phyloP scores from a whole-genome alignment of 2,329 filamentous ascomycete genomes.

The Penicillium sp. region DNA sequence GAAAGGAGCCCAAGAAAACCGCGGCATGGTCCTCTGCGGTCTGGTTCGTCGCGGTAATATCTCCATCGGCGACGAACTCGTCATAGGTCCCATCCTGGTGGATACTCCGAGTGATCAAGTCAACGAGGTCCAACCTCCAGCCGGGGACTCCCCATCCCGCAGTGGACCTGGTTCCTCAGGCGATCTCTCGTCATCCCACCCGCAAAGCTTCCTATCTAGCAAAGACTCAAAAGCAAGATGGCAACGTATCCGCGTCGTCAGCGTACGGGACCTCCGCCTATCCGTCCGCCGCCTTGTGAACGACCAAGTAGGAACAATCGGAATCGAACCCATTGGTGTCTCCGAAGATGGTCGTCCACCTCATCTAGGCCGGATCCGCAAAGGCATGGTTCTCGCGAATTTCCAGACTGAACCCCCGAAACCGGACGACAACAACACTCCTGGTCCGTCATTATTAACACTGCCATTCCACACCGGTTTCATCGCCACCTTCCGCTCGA shows the following conservation, averaged over 20 bases:
- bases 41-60: conserved; percentile 75
- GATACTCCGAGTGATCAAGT: conserved; percentile 52
- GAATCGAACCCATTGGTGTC: conserved; percentile 53
- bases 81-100: conserved; percentile 69
- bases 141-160: conserved; percentile 24
- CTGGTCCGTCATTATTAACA: conserved; percentile 15
- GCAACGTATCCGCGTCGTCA: conserved; percentile 75
- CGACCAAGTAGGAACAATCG: conserved; percentile 87
- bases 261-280: conserved; percentile 80
- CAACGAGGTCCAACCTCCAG: conserved; percentile 29
- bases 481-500: conserved; percentile 65
- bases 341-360: conserved; percentile 23
- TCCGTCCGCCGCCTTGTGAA: conserved; percentile 71
- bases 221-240: conserved; percentile 64
- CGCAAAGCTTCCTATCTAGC: conserved; percentile 28
- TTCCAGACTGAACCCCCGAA: conserved; percentile 54
- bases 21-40: conserved; percentile 75
- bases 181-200: conserved; percentile 35
- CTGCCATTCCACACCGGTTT: conserved; percentile 59
- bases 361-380: conserved; percentile 51
- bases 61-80: conserved; percentile 70
- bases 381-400: conserved; percentile 78
- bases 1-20: conserved; percentile 44
- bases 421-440: conserved; percentile 2
- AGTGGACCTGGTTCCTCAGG: conserved; percentile 33